Evolutionary conservation across 768 basidiomycete species (phyloP), one percentile per base, ranked within the genome.

Genomic region (Hericium rajendrae): DNA sequence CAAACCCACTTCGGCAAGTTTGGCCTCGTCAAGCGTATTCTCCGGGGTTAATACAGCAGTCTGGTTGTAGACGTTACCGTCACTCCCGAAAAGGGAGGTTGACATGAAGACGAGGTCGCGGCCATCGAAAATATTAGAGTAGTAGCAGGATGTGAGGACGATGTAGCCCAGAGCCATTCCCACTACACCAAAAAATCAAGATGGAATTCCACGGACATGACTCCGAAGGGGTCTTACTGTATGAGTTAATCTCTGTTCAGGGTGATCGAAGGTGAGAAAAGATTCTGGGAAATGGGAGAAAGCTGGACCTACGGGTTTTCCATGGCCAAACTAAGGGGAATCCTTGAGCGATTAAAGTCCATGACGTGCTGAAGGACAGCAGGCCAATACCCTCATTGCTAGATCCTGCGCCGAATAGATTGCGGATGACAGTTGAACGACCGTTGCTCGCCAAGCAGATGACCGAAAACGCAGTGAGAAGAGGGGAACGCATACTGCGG

Each of bases 331-430:
- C 76, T 6, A 82, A 68, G 0, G 80, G 80, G 49, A 68, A 74
- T 4, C 79, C 80, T 63, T 82, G 80, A 1, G 76, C 76, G 59
- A 82, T 80, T 20, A 82, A 69, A 6, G 78, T 79, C 78, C 78
- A 80, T 48, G 74, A 74, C 22, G 76, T 72, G 54, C 73, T 68
- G 62, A 79, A 78, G 38, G 74, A 76, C 39, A 78, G 64, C 48
- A 80, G 57, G 4, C 78, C 78, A 13, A 79, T 71, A 12, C 78
- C 78, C 64, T 80, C 78, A 62, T 79, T 80, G 60, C 73, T 75
- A 1, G 76, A 77, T 2, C 78, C 78, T 6, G 74, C 78, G 53
- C 73, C 73, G 53, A 72, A 71, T 8, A 72, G 54, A 57, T 71
- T 71, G 53, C 68, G 71, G 5, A 79, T 70, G 56, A 78, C 73